Conservation (phyloP, 164 flowering plant genomes). For the Tinospora cordifolia region DNA sequence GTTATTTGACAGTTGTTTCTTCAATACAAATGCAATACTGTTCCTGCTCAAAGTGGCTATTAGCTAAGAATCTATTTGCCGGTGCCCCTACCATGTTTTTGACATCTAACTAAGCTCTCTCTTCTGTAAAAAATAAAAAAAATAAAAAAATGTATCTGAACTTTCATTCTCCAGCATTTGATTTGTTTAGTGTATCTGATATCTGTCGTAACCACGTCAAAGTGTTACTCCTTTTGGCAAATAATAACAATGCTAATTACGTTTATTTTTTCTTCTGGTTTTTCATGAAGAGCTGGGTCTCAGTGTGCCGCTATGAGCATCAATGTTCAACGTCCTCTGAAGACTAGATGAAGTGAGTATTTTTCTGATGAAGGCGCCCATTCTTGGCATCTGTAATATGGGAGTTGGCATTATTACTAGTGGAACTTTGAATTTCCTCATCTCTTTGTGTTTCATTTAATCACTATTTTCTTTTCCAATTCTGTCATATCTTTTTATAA, state of each 20-base stretch:
- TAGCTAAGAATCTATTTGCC: background rate
- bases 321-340: background rate
- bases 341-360: background rate
- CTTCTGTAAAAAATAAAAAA: no score
- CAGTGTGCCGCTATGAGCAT: constrained; percentile 27
- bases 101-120: background rate
- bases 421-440: background rate
- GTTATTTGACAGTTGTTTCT: background rate
- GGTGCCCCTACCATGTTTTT: constrained; percentile 3
- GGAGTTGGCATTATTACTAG: background rate
- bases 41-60: constrained; percentile 9
- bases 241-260: constrained; percentile 8
- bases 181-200: background rate
- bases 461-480: background rate
- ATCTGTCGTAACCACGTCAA: background rate
- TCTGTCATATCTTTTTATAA: background rate
- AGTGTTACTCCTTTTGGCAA: background rate
- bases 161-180: background rate
- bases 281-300: constrained; percentile 35
- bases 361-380: background rate
- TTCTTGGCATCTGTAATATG: background rate
- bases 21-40: background rate
- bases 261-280: background rate
- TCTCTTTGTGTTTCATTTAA: background rate
- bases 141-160: background rate